Base-by-base conservation (phyloP, 441 rosid genomes). In the Pelargonium australe region DNA sequence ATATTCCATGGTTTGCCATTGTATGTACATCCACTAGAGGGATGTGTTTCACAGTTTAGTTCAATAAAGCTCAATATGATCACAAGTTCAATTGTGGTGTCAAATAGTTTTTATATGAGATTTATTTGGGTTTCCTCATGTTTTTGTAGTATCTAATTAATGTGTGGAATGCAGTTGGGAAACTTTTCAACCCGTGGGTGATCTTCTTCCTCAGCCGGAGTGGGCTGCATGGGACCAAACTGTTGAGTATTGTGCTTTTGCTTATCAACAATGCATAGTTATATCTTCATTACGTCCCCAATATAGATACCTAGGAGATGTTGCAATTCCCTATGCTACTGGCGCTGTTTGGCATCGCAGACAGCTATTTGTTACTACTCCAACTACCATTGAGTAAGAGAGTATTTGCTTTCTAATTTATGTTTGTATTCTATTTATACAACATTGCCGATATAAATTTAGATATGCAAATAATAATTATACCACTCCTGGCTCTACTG, bases 151-250 rank as follows among this genome's bases (percentile, higher is more conserved):
- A 25, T 43, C 68, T 65, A 55, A 64, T 72, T 73, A 70, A 77
- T 73, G 47, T 78, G 66, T 73, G 51, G 70, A 80, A 60, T 83
- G 87, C 85, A 92, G 99, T 75, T 95, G 99, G 99, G 99, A 92
- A 80, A 92, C 86, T 78, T 95, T 90, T 82, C 88, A 90, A 80
- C 96, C 99, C 60, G 95, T 95, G 53, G 97, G 99, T 72, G 89
- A 84, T 70, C 84, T 95, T 81, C 91, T 95, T 84, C 96, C 98
- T 85, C 99, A 92, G 82, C 99, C 98, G 73, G 99, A 95, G 73
- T 95, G 98, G 98, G 84, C 97, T 65, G 97, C 97, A 66, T 95
- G 99, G 99, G 99, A 95, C 81, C 90, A 90, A 81, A 95, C 96
- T 65, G 99, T 92, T 75, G 99, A 95, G 80, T 89, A 95, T 75